Conservation (phyloP, 1,284 basidiomycete species). For the Meripilus lineatus region DNA sequence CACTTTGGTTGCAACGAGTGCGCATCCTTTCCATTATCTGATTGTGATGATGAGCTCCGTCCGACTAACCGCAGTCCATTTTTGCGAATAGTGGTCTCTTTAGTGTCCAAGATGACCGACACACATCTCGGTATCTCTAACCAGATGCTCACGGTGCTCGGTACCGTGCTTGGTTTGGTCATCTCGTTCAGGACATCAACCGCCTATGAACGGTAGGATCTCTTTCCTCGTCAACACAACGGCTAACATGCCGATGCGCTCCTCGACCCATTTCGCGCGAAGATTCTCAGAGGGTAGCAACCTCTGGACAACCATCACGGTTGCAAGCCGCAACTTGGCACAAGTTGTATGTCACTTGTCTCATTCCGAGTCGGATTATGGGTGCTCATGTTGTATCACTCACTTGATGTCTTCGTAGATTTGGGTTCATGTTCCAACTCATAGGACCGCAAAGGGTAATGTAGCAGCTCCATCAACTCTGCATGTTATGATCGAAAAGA, state of each 20-base stretch:
- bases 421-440: slow-evolving; percentile 56
- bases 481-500: slow-evolving; percentile 62
- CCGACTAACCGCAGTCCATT: too few relatives aligned
- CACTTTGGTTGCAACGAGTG: slow-evolving; percentile 48
- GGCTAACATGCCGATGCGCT: too few relatives aligned
- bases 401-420: slow-evolving; percentile 36
- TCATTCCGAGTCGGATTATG: too few relatives aligned
- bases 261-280: slow-evolving; percentile 2
- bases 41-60: slow-evolving; percentile 3
- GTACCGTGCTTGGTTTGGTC: slow-evolving; percentile 37
- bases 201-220: slow-evolving; percentile 59
- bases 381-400: too few relatives aligned
- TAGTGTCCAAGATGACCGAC: slow-evolving; percentile 41
- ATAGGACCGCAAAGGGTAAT: slow-evolving; percentile 35
- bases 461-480: slow-evolving; percentile 34
- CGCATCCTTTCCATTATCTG: slow-evolving; percentile 17
- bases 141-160: slow-evolving; percentile 37
- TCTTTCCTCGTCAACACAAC: neutral
- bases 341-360: slow-evolving; percentile 37
- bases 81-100: slow-evolving; percentile 54
- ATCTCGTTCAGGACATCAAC: slow-evolving; percentile 43
- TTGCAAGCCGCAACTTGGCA: slow-evolving; percentile 48
- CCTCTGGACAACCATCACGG: slow-evolving; percentile 55
- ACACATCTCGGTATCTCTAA: slow-evolving; percentile 39
- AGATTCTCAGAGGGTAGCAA: slow-evolving; percentile 61